Percentiles rank a stretch among this genome's conserved stretches.
Evolutionary conservation across 148 eudicot genomes (phyloP).

Genomic region (Rhododendron kiyosumense): DNA sequence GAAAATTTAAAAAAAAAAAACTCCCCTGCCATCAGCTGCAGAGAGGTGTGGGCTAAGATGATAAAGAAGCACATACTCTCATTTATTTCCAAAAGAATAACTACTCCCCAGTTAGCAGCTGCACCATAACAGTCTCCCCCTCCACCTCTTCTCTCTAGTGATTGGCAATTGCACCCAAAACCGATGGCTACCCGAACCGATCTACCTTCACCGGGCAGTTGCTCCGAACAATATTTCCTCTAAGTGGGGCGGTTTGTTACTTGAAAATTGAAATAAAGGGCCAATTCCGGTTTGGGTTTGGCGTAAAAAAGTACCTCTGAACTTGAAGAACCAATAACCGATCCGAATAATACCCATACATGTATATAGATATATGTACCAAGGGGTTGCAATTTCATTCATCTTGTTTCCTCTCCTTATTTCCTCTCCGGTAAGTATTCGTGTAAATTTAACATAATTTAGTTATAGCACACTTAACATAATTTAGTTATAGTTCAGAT

Average conservation of each 20-base stretch:
- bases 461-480: neutral
- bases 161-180: neutral
- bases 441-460: neutral
- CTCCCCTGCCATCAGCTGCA: neutral
- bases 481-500: too few species aligned
- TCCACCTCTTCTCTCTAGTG: neutral
- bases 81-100: neutral
- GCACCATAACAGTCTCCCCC: neutral
- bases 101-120: slow-evolving; percentile 1
- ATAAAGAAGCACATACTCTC: neutral
- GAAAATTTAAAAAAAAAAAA: neutral
- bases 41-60: slow-evolving; percentile 2
- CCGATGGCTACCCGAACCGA: neutral
- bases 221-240: neutral
- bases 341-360: neutral
- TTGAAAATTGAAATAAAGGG: neutral
- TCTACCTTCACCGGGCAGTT: neutral
- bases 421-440: neutral
- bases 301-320: neutral
- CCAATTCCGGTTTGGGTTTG: neutral
- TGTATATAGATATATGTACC: neutral
- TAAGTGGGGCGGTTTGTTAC: neutral
- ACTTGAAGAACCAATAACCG: too few species aligned
- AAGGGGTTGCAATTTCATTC: neutral
- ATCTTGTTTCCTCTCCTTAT: neutral